Conservation (phyloP, 352 stramenopile genomes). For the Phytophthora europaea region DNA sequence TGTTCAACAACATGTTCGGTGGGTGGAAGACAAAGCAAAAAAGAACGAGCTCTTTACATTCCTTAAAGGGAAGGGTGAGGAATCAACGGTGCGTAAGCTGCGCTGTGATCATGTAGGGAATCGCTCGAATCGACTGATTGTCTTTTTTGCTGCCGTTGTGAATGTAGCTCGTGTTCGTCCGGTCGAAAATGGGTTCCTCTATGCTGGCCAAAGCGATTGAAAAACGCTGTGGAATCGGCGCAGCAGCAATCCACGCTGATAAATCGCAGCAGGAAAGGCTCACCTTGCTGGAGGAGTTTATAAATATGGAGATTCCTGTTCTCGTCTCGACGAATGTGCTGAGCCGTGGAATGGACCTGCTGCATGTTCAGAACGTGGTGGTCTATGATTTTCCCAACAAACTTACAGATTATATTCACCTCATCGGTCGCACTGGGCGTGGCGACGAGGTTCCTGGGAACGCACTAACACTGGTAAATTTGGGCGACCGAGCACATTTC, state of each 20-base stretch:
- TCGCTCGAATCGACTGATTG: background rate
- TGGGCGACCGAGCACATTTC: slow-evolving; percentile 51
- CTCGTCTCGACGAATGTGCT: slow-evolving; percentile 79
- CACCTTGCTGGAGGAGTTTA: slow-evolving; percentile 63
- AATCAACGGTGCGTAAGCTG: slow-evolving; percentile 54
- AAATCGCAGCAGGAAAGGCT: slow-evolving; percentile 73
- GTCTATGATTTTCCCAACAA: slow-evolving; percentile 78
- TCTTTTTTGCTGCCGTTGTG: slow-evolving; percentile 9
- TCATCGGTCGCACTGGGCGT: slow-evolving; percentile 66
- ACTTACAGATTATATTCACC: slow-evolving; percentile 71
- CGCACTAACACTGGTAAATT: slow-evolving; percentile 61
- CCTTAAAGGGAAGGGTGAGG: slow-evolving; percentile 39
- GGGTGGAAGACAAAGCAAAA: slow-evolving; percentile 69
- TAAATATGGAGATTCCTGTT: slow-evolving; percentile 55
- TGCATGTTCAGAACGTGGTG: slow-evolving; percentile 75
- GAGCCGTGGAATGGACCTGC: slow-evolving; percentile 77
- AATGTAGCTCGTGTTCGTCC: slow-evolving; percentile 79
- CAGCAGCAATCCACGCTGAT: slow-evolving; percentile 67
- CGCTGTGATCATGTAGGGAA: background rate
- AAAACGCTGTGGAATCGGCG: slow-evolving; percentile 45
- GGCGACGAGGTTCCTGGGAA: slow-evolving; percentile 26
- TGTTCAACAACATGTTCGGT: slow-evolving; percentile 52
- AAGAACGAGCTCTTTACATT: slow-evolving; percentile 65
- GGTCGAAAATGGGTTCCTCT: slow-evolving; percentile 67
- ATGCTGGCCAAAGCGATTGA: slow-evolving; percentile 68